Evolutionary conservation across 2,329 filamentous ascomycete species (phyloP).

Genomic region (Talaromyces marneffei): DNA sequence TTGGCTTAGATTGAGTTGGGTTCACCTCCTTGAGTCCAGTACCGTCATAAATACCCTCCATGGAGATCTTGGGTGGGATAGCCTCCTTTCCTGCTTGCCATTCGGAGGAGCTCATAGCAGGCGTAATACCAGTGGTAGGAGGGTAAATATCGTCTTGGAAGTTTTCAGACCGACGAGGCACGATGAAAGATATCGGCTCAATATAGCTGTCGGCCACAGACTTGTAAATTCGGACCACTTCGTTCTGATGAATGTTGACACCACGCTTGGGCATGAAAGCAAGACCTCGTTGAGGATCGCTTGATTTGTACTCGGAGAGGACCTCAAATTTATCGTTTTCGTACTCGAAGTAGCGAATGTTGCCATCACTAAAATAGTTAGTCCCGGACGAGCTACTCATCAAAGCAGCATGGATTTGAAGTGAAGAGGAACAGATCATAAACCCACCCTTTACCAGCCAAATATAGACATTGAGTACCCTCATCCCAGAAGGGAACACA

Average conservation of each 20-base stretch:
- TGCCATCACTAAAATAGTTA: constrained; percentile 66
- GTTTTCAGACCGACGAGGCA: constrained; percentile 83
- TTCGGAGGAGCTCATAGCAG: constrained; percentile 71
- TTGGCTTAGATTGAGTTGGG: constrained; percentile 37
- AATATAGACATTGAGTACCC: constrained; percentile 86
- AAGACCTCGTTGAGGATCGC: constrained; percentile 86
- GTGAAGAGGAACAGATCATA: not conserved
- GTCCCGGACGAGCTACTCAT: not conserved
- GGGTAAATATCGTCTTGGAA: constrained; percentile 98
- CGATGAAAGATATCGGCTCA: constrained; percentile 95
- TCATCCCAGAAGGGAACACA: constrained; percentile 99
- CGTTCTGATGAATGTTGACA: constrained; percentile 94
- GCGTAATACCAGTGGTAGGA: constrained; percentile 71
- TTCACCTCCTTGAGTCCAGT: constrained; percentile 69
- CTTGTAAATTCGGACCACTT: constrained; percentile 93
- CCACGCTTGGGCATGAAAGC: constrained; percentile 93
- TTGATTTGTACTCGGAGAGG: constrained; percentile 94
- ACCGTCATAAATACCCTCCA: constrained; percentile 87
- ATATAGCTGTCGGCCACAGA: constrained; percentile 92
- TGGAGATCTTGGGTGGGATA: constrained; percentile 83
- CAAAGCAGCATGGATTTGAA: not conserved
- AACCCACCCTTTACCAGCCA: constrained; percentile 90
- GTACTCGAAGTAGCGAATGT: constrained; percentile 98
- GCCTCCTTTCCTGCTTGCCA: constrained; percentile 84
- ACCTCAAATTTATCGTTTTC: constrained; percentile 99